Base-by-base conservation (phyloP, 2,329 filamentous ascomycete genomes). In the Fusarium sp. region DNA sequence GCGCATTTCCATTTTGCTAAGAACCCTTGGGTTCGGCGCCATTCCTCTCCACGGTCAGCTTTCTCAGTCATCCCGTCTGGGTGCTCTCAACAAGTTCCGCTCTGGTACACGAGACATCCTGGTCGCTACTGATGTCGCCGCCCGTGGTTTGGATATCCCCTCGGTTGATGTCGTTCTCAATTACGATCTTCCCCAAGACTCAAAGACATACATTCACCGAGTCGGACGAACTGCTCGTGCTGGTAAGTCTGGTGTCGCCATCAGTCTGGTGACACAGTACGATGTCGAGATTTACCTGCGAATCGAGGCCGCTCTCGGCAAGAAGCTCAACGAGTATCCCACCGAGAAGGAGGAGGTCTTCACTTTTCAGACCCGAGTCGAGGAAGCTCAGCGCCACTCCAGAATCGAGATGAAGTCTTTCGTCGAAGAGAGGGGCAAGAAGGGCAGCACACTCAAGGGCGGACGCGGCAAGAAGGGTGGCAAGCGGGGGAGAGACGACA, bases 21-120 rank as follows among this genome's bases (percentile, higher is more conserved):
- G 95, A 48, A 87, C 91, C 0, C 88, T 99, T 5, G 95, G 94
- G 28, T 96, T 98, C 76, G 91, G 91, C 39, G 95, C 94, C 6
- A 96, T 98, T 63, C 95, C 96, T 0, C 86, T 99, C 0, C 95
- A 99, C 80, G 96, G 95, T 11, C 93, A 97, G 77, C 88, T 99
- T 50, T 94, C 90, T 3, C 96, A 99, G 78, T 93, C 92, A 3
- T 87, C 93, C 18, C 93, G 96, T 71, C 83, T 98, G 2, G 94
- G 93, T 9, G 93, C 96, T 0, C 84, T 99, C 11, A 93, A 92
- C 78, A 98, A 98, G 78, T 98, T 99, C 85, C 90, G 92, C 56
- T 85, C 91, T 5, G 89, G 91, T 10, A 88, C 87, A n/a, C 86
- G 94, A 41, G 89, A 97, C 70, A 95, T 99, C 38, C 87, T 99